Base-by-base conservation (phyloP, 2,329 filamentous ascomycete species). In the Fusarium secorum region DNA sequence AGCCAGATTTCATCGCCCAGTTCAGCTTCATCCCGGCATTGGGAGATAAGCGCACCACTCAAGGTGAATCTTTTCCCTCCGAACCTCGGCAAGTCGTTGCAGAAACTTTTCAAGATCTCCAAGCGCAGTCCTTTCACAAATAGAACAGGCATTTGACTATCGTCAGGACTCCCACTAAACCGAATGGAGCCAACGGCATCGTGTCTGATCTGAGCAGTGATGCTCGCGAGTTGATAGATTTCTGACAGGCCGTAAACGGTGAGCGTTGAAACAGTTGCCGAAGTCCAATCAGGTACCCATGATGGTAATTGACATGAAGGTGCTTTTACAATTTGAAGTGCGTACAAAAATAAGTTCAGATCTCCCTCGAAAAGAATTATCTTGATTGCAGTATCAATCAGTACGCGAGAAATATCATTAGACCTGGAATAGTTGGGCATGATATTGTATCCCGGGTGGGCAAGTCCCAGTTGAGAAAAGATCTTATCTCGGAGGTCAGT, bases 211-310 rank as follows among this genome's bases (percentile, higher is more conserved):
- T n/a, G n/a, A n/a, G n/a, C n/a, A n/a, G n/a, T n/a, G n/a, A n/a
- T n/a, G n/a, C n/a, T n/a, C n/a, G n/a, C n/a, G n/a, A n/a, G n/a
- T n/a, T n/a, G n/a, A n/a, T n/a, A n/a, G n/a, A n/a, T n/a, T n/a
- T n/a, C n/a, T n/a, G n/a, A n/a, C n/a, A n/a, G n/a, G n/a, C n/a
- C n/a, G n/a, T n/a, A n/a, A n/a, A n/a, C n/a, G n/a, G n/a, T n/a
- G n/a, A n/a, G n/a, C n/a, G n/a, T n/a, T n/a, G n/a, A n/a, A n/a
- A n/a, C n/a, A n/a, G n/a, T n/a, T n/a, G n/a, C n/a, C n/a, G n/a
- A 51, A n/a, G 32, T 51, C 48, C 48, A 51, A 35, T 51, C 32
- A n/a, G 32, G 48, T 1, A 51, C 48, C 48, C 48, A 51, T 10
- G 48, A 36, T 11, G 48, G 48, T 11, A 51, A 15, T 20, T 17